phyloP scores from a whole-genome alignment of 1,284 basidiomycete genomes.

The Sporisorium sorghi region DNA sequence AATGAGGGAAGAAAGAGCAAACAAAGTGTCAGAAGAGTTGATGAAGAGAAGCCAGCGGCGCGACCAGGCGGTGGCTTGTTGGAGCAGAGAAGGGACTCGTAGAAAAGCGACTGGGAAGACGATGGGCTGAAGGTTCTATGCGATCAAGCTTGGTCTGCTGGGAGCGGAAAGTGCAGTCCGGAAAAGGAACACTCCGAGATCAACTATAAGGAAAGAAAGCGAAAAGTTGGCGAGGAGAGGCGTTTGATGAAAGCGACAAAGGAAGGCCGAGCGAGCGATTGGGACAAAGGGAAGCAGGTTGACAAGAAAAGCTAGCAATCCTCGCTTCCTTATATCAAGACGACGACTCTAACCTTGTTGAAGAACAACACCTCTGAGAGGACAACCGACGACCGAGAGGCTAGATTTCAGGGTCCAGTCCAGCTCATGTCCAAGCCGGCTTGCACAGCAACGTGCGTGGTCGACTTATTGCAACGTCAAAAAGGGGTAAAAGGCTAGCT shows the following conservation, averaged over 20 bases:
- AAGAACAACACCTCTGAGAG: too few species aligned
- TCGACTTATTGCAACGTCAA: too few species aligned
- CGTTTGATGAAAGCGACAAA: background rate
- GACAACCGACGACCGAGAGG: background rate
- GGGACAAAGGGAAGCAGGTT: conserved; percentile 1
- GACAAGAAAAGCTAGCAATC: background rate
- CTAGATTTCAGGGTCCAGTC: background rate
- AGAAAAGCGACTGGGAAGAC: conserved; percentile 9
- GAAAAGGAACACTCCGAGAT: conserved; percentile 7
- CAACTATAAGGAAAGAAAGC: conserved; percentile 19
- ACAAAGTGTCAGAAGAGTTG: conserved; percentile 17
- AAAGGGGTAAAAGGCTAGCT: too few species aligned
- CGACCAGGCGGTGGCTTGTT: background rate
- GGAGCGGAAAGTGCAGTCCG: too few species aligned
- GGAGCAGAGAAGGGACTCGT: background rate
- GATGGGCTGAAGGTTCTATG: conserved; percentile 15
- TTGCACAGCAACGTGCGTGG: too few species aligned
- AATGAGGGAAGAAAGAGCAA: conserved; percentile 5
- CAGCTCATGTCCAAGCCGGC: background rate
- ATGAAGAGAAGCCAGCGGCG: background rate
- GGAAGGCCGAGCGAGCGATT: background rate
- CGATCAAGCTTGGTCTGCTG: conserved; percentile 12
- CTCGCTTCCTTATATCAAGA: background rate
- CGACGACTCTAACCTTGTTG: background rate
- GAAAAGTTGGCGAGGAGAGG: background rate